Percentiles rank a stretch among this genome's conserved stretches.
These are phyloP conservation scores for Favolaschia claudopus DNA, from an alignment of 768 basidiomycete species.

Conservation along the genomic window DNA sequence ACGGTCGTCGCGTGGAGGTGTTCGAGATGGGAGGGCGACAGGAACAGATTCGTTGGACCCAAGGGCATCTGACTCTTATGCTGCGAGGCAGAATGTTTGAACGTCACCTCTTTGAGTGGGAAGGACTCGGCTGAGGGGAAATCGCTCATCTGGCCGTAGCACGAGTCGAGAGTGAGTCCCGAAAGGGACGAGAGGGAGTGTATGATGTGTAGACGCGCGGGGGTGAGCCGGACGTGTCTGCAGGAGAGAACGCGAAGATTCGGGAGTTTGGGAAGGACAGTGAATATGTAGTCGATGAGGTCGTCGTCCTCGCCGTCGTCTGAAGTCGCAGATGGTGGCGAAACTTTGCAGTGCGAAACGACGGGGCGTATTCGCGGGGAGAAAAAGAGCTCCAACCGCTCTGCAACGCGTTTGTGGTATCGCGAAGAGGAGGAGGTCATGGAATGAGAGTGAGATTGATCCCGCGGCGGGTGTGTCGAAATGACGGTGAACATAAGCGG, in stretches of 20 bases:
- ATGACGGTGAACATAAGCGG: slow-evolving; percentile 46
- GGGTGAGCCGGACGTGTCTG: slow-evolving; percentile 44
- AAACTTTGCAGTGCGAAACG: slow-evolving; percentile 43
- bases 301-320: slow-evolving; percentile 36
- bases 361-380: slow-evolving; percentile 41
- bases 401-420: slow-evolving; percentile 38
- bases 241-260: slow-evolving; percentile 41
- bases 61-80: neutral
- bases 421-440: slow-evolving; percentile 28
- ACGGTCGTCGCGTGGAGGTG: slow-evolving; percentile 38
- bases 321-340: slow-evolving; percentile 41
- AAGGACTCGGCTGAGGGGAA: neutral
- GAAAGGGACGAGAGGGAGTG: slow-evolving; percentile 34
- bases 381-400: slow-evolving; percentile 39
- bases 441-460: slow-evolving; percentile 34
- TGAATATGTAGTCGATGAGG: slow-evolving; percentile 40
- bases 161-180: slow-evolving; percentile 42
- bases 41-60: slow-evolving; percentile 14
- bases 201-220: slow-evolving; percentile 40
- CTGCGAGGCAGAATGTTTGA: slow-evolving; percentile 15
- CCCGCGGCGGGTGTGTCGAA: slow-evolving; percentile 41
- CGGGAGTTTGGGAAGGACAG: slow-evolving; percentile 37
- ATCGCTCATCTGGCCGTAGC: slow-evolving; percentile 8
- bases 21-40: slow-evolving; percentile 36
- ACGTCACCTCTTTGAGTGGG: slow-evolving; percentile 5